These are phyloP conservation scores for Croton laevigatus DNA, from an alignment of 441 rosid species.

Conservation along the genomic window DNA sequence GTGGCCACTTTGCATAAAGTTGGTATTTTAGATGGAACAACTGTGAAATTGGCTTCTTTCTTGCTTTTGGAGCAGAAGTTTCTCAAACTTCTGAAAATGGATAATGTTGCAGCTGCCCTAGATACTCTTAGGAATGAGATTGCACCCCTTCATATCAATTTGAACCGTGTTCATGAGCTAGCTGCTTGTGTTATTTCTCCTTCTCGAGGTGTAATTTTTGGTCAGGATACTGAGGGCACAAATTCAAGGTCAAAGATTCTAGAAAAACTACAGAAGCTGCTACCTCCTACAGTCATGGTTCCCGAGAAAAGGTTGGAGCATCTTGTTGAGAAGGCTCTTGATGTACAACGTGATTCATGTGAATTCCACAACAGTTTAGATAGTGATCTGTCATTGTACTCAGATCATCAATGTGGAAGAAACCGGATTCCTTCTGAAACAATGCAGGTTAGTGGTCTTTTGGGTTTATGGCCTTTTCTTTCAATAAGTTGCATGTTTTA, in stretches of 20 bases:
- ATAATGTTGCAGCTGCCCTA: constrained; percentile 52
- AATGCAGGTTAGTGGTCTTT: constrained; percentile 52
- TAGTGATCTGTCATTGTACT: constrained; percentile 57
- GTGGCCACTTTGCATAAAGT: constrained; percentile 40
- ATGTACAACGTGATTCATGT: constrained; percentile 50
- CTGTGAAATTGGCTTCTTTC: constrained; percentile 54
- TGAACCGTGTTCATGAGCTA: constrained; percentile 48
- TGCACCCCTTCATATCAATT: constrained; percentile 45
- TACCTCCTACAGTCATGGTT: constrained; percentile 54
- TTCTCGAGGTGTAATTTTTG: constrained; percentile 23
- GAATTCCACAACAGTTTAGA: constrained; percentile 55
- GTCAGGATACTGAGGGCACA: constrained; percentile 24
- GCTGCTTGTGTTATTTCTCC: constrained; percentile 43
- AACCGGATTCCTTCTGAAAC: constrained; percentile 62
- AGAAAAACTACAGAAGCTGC: constrained; percentile 56
- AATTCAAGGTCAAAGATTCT: constrained; percentile 41
- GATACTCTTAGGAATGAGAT: constrained; percentile 66
- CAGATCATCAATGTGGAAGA: constrained; percentile 62
- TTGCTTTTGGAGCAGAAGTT: constrained; percentile 67
- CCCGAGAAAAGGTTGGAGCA: constrained; percentile 71
- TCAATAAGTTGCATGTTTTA: not conserved
- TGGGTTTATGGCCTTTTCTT: constrained; percentile 12
- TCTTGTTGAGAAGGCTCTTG: constrained; percentile 65
- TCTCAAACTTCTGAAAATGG: constrained; percentile 43
- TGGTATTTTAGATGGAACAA: constrained; percentile 42